Percentiles rank a stretch among this genome's conserved stretches.
These are phyloP conservation scores for Trametes sp. DNA, from an alignment of 1,284 basidiomycete species.

Conservation along the genomic window DNA sequence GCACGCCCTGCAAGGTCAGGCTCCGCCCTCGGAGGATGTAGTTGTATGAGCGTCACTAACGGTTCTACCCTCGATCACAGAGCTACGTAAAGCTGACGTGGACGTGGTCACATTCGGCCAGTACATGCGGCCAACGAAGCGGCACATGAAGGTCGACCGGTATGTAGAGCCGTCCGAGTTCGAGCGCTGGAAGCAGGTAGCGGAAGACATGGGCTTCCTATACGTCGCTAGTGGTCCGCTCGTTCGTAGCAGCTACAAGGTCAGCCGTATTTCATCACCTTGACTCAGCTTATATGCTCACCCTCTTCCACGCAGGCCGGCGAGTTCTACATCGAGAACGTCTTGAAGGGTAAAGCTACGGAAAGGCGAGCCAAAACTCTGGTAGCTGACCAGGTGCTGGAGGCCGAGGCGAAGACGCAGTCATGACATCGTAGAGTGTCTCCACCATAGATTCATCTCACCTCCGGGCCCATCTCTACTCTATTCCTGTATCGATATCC, in stretches of 20 bases:
- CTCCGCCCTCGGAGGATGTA: neutral
- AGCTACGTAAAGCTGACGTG: constrained; percentile 87
- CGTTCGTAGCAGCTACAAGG: constrained; percentile 98
- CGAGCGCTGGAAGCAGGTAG: constrained; percentile 88
- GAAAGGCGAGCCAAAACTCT: constrained; percentile 52
- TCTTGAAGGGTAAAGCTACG: constrained; percentile 68
- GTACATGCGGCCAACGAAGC: constrained; percentile 99
- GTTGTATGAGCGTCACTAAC: constrained; percentile 9
- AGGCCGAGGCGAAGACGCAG: constrained; percentile 12
- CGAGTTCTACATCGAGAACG: constrained; percentile 93
- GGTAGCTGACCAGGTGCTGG: constrained; percentile 35
- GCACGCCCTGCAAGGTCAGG: constrained; percentile 82
- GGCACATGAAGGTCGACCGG: constrained; percentile 98
- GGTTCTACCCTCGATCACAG: constrained; percentile 49
- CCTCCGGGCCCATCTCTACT: neutral
- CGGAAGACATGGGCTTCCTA: constrained; percentile 94
- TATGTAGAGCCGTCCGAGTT: constrained; percentile 97
- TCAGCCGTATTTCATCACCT: constrained; percentile 41
- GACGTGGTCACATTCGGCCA: constrained; percentile 99
- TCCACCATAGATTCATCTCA: neutral
- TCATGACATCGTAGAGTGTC: neutral
- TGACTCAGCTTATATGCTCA: neutral
- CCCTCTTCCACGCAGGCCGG: constrained; percentile 66
- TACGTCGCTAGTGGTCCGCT: constrained; percentile 98
- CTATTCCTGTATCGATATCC: constrained; percentile 11